Evolutionary conservation across 176 grass and related monocot species (phyloP).

Genomic region (Triticum urartu): DNA sequence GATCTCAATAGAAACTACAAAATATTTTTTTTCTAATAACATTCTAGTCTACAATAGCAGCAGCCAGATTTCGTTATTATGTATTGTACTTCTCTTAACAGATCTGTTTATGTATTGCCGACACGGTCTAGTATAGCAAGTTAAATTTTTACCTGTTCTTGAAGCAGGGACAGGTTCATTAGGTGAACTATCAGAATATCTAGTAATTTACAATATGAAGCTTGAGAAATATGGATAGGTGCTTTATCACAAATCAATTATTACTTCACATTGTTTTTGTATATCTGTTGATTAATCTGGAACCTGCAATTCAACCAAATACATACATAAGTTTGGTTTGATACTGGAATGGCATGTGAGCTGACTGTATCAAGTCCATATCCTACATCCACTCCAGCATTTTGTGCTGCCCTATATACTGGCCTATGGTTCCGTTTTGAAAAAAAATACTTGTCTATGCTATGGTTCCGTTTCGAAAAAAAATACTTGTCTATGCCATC

Average conservation of each 20-base stretch:
- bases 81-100: not conserved
- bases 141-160: not conserved
- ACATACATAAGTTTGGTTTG: conserved; percentile 4
- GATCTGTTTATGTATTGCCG: not conserved
- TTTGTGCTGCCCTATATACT: not conserved
- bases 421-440: not conserved
- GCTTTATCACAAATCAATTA: not conserved
- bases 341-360: not conserved
- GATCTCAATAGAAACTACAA: not conserved
- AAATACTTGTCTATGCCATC: not conserved
- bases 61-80: not conserved
- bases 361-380: not conserved
- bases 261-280: not conserved
- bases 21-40: not conserved
- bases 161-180: not conserved
- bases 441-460: not conserved
- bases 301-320: not conserved
- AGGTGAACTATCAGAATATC: not conserved
- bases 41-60: not conserved
- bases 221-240: not conserved
- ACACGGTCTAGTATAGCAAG: not conserved
- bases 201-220: not conserved
- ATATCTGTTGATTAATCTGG: not conserved
- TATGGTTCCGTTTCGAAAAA: not conserved
- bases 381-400: not conserved